A percentile compares a stretch with the other conserved stretches of the same genome.
Evolutionary conservation across 352 stramenopile genomes (phyloP).

Genomic region (Thalassiosira exigua): DNA sequence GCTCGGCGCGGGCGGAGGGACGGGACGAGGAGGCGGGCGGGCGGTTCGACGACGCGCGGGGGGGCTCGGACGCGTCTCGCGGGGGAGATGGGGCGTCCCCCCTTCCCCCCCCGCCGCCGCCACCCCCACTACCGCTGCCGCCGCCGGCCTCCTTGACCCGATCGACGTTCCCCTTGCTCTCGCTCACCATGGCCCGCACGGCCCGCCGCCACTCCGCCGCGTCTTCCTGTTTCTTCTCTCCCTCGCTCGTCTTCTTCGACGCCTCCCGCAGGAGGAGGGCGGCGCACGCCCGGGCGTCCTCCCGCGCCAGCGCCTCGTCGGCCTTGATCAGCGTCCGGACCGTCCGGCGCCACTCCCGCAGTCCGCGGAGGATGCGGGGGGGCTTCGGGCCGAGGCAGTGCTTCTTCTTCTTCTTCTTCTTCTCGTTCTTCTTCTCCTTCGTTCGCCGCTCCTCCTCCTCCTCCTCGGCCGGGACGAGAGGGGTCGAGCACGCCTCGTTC

Average conservation of each 20-base stretch:
- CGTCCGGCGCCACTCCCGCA: constrained; percentile 45
- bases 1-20: too few relatives aligned
- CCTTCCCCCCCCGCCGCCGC: neutral
- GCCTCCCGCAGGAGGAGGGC: neutral
- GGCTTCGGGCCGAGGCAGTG: too few relatives aligned
- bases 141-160: constrained; percentile 2
- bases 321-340: constrained; percentile 40
- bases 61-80: too few relatives aligned
- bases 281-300: constrained; percentile 14
- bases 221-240: neutral
- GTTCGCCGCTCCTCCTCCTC: neutral
- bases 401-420: constrained; percentile 19
- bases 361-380: constrained; percentile 29
- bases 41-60: neutral
- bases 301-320: constrained; percentile 35
- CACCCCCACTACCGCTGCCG: neutral
- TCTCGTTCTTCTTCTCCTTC: constrained; percentile 13
- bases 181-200: constrained; percentile 28
- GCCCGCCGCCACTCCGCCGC: constrained; percentile 11
- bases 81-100: too few relatives aligned
- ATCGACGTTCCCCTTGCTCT: constrained; percentile 30
- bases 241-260: neutral
- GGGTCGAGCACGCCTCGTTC: too few relatives aligned
- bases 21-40: constrained; percentile 1
- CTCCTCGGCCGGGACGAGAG: too few relatives aligned